These are phyloP conservation scores for Alternaria solani DNA, from an alignment of 2,329 filamentous ascomycete genomes.

Conservation along the genomic window DNA sequence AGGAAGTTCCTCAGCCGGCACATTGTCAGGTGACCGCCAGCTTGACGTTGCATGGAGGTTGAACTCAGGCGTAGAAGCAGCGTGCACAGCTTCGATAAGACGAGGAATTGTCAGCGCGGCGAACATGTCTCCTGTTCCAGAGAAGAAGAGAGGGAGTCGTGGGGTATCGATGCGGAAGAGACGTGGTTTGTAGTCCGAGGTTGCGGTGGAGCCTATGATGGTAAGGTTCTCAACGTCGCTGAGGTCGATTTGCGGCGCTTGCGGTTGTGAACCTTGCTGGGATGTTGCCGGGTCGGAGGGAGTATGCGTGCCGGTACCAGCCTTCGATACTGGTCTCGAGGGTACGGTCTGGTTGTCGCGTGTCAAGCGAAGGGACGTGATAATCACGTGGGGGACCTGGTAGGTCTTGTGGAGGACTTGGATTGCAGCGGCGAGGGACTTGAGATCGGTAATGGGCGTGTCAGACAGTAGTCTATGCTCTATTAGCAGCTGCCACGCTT, in stretches of 20 bases:
- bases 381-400: constrained; percentile 84
- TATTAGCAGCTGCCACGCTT: neutral
- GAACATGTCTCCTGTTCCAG: constrained; percentile 98
- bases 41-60: constrained; percentile 63
- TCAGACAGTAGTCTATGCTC: constrained; percentile 76
- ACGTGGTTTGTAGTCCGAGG: constrained; percentile 70
- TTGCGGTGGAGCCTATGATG: constrained; percentile 80
- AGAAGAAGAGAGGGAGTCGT: constrained; percentile 90
- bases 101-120: constrained; percentile 88
- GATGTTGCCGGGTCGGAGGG: constrained; percentile 31
- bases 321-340: constrained; percentile 45
- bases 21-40: constrained; percentile 81
- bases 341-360: constrained; percentile 58
- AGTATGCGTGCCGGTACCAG: constrained; percentile 32
- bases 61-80: constrained; percentile 41
- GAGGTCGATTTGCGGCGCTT: constrained; percentile 7
- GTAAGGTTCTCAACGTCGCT: constrained; percentile 60
- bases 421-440: constrained; percentile 76
- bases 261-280: constrained; percentile 2
- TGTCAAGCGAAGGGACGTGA: constrained; percentile 83
- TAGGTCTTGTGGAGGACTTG: constrained; percentile 78
- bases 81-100: constrained; percentile 79
- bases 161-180: constrained; percentile 89
- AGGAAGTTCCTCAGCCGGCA: constrained; percentile 75
- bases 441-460: constrained; percentile 80